phyloP scores from a whole-genome alignment of 2,329 filamentous ascomycete genomes.

The Plenodomus biglobosus region DNA sequence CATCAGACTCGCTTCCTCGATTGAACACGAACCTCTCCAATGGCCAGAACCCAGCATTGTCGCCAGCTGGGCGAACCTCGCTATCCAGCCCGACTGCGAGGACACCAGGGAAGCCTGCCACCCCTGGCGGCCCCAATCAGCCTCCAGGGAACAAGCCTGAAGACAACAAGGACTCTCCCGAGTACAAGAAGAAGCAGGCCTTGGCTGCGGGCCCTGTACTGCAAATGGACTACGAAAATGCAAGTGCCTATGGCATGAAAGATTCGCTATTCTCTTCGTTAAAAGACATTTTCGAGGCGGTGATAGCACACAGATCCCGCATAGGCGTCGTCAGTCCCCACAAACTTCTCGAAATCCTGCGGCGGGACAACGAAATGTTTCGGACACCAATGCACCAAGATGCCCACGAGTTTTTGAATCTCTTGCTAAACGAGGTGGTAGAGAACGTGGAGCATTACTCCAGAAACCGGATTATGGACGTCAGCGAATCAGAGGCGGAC shows the following conservation, averaged over 20 bases:
- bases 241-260: conserved; percentile 82
- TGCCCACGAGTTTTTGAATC: conserved; percentile 93
- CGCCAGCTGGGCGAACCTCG: conserved; percentile 56
- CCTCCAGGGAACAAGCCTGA: conserved; percentile 70
- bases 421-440: conserved; percentile 94
- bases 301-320: conserved; percentile 77
- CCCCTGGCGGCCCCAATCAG: conserved; percentile 55
- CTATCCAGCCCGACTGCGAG: conserved; percentile 36
- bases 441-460: conserved; percentile 90
- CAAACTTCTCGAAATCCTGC: conserved; percentile 90
- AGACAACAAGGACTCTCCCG: conserved; percentile 90
- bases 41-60: conserved; percentile 49
- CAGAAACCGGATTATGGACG: conserved; percentile 57
- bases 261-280: conserved; percentile 93
- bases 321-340: conserved; percentile 91
- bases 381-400: conserved; percentile 97
- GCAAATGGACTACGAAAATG: conserved; percentile 80
- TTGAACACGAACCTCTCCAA: conserved; percentile 46
- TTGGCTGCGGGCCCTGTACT: conserved; percentile 84
- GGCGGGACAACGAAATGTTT: conserved; percentile 96
- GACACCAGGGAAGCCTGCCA: conserved; percentile 41
- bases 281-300: conserved; percentile 92
- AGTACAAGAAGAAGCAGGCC: conserved; percentile 97
- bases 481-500: conserved; percentile 30
- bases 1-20: conserved; percentile 38